phyloP scores from a whole-genome alignment of 805 yeast genomes.

The Maudiozyma barnettii region DNA sequence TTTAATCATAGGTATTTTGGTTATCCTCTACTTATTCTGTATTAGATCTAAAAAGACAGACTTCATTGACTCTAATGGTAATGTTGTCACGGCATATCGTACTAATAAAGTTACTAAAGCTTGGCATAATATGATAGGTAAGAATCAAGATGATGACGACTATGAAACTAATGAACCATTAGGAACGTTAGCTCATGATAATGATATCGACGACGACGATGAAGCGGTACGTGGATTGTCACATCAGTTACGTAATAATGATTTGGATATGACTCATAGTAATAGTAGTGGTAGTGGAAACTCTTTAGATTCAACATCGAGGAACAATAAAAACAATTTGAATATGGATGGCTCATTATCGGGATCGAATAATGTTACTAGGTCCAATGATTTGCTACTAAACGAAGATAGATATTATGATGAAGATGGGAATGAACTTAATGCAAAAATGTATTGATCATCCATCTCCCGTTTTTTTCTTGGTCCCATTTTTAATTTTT shows the following conservation, averaged over 20 bases:
- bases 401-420: slow-evolving; percentile 18
- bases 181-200: slow-evolving; percentile 11
- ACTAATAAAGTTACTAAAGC: slow-evolving; percentile 15
- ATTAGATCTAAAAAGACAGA: slow-evolving; percentile 20
- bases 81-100: slow-evolving; percentile 22
- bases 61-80: slow-evolving; percentile 26
- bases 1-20: slow-evolving; percentile 23
- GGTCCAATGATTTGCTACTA: slow-evolving; percentile 14
- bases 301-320: no score
- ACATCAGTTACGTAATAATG: neutral
- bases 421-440: slow-evolving; percentile 17
- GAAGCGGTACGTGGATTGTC: neutral
- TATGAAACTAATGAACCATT: slow-evolving; percentile 21
- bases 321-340: no score
- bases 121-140: slow-evolving; percentile 18
- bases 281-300: neutral
- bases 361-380: slow-evolving; percentile 6
- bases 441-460: slow-evolving; percentile 15
- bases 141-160: slow-evolving; percentile 15
- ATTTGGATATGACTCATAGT: neutral
- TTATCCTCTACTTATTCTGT: slow-evolving; percentile 17
- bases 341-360: slow-evolving; percentile 4
- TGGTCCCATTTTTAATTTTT: neutral
- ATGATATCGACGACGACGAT: slow-evolving; percentile 1
- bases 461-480: neutral